Base-by-base conservation (phyloP, 2,329 filamentous ascomycete genomes). In the Bipolaris victoriae region DNA sequence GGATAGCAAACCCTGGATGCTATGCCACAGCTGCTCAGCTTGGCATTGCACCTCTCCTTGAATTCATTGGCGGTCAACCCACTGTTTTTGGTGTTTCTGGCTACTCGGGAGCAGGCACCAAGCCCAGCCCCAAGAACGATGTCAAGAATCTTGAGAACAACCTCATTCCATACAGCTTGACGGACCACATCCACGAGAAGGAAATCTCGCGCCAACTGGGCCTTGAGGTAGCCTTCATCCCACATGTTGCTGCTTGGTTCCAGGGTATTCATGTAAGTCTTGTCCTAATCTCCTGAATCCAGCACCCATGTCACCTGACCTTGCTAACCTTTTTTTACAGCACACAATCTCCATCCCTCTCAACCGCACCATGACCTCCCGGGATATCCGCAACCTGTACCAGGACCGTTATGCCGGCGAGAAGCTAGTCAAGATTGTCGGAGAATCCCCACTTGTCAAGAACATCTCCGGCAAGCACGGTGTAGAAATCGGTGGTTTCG, bases 221-320 rank as follows among this genome's bases (percentile, higher is more conserved):
- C 47, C 83, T 81, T 13, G 80, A 85, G 16, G 88, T 96, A 10
- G 90, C 88, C 5, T 99, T 99, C 75, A 90, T 95, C 56, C 95
- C 95, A 6, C 95, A 98, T 76, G 93, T 97, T 22, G 91, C 92
- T n/a, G 87, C 90, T 13, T 98, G 92, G 94, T 98, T 98, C 85
- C 90, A 96, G 73, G 94, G 94, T 63, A 98, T 98, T 67, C 88
- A 91, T 74, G 81, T 83, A 79, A 76, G 74, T 73, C 24, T 6
- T 29, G 22, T 13, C n/a, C 9, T 16, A 1, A 7, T 6, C 11
- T 22, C 11, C 10, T 10, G 13, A 15, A 4, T 7, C 9, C 20
- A 15, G 20, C 5, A n/a, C 11, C 4, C 16, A 18, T 33, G 11
- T 4, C 9, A 16, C 26, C n/a, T 13, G n/a, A 20, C 15, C 18